Base-by-base conservation (phyloP, 495 filamentous ascomycete genomes). In the Penicillium subrubescens region DNA sequence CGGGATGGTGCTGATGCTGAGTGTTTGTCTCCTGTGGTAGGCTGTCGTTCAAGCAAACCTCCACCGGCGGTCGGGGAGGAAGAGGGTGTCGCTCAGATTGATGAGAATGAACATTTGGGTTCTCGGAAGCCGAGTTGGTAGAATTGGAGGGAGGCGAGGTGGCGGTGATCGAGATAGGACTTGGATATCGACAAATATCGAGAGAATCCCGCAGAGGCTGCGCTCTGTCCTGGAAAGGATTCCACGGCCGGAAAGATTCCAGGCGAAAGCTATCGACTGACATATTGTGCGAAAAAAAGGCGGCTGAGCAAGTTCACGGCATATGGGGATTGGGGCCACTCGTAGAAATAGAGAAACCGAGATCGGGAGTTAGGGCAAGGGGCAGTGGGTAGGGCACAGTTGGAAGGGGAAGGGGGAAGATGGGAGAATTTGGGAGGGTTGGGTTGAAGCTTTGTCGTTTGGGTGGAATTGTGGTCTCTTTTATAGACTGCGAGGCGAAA, bases 221-320 rank as follows among this genome's bases (percentile, higher is more conserved):
- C 17, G 8, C n/a, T 51, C 60, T 64, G 11, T 65, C 63, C 52
- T 64, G 37, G 52, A 53, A 46, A 57, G 63, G 63, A 51, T 66
- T 66, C 67, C 46, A 69, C 5, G 60, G 54, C 27, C 63, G 57
- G 54, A 69, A 69, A 33, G 60, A 61, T 61, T 66, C 63, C 37
- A 66, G 31, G 46, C 60, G 63, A 57, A 55, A 69, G 29, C 21
- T 66, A 15, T 31, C 44, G 35, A 29, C 58, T 59, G 56, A 57
- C 53, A 69, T 69, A 60, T 8, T 48, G 6, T 39, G 25, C 19
- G 31, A 50, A 50, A 51, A n/a, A 2, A 59, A n/a, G n/a, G 35
- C 15, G 5, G 15, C 3, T 2, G 27, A 35, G 10, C 12, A 31
- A 60, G 41, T 34, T 48, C 12, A 48, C 23, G 55, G 34, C n/a